Conservation (phyloP, 345 rosid species). For the Schrenkiella parvula region DNA sequence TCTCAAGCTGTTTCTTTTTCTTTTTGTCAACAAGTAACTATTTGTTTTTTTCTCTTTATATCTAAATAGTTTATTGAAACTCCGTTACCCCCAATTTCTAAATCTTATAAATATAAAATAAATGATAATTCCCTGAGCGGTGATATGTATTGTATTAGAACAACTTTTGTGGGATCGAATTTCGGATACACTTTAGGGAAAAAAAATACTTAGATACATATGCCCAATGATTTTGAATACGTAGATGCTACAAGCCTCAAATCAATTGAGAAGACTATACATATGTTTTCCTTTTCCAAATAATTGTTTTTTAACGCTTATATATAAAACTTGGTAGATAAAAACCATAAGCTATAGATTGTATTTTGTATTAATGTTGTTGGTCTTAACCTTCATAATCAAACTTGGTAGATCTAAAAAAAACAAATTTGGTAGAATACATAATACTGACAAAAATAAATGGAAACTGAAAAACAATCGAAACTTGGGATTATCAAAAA, state of each 20-base stretch:
- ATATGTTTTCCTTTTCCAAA: background rate
- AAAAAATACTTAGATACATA: background rate
- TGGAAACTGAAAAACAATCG: too few species aligned
- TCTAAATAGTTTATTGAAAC: background rate
- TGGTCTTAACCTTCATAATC: background rate
- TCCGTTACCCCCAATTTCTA: background rate
- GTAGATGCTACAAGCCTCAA: too few species aligned
- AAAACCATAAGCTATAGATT: background rate
- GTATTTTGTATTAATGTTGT: too few species aligned
- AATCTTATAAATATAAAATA: background rate
- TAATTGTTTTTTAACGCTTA: background rate
- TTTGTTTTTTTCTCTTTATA: background rate
- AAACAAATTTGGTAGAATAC: background rate
- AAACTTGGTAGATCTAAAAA: background rate
- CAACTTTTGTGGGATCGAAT: background rate
- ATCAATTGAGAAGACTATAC: background rate
- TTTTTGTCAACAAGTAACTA: background rate
- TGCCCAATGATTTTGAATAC: constrained; percentile 25
- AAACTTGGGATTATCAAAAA: too few species aligned
- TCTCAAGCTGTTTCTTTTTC: constrained; percentile 32
- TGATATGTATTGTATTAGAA: background rate
- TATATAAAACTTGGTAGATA: background rate
- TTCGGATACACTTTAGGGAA: background rate
- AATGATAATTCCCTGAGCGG: background rate
- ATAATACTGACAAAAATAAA: too few species aligned